phyloP scores from a whole-genome alignment of 495 filamentous ascomycete species.

The Umbilicaria muhlenbergii region DNA sequence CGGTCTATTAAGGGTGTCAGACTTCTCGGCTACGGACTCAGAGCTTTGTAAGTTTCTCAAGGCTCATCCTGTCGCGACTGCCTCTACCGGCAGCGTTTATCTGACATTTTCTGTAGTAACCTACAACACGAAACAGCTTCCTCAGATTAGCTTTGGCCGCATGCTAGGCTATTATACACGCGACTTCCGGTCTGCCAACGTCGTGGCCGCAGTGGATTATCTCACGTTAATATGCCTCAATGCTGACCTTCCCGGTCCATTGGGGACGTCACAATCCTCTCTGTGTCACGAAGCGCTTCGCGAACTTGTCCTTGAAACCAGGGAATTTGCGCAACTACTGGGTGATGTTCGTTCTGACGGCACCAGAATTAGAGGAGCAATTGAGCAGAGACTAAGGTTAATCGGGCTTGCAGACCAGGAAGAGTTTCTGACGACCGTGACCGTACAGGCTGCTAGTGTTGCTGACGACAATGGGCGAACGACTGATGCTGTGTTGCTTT shows the following conservation, averaged over 20 bases:
- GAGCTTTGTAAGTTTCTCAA: conserved; percentile 46
- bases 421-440: conserved; percentile 76
- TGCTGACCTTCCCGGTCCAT: conserved; percentile 56
- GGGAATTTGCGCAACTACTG: conserved; percentile 85
- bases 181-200: conserved; percentile 80
- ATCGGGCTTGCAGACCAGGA: conserved; percentile 64
- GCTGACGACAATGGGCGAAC: conserved; percentile 88
- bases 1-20: conserved; percentile 71
- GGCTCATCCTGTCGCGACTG: background rate
- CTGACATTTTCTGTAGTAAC: conserved; percentile 35
- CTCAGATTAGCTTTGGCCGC: conserved; percentile 86
- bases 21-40: conserved; percentile 49
- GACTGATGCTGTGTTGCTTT: conserved; percentile 84
- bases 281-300: conserved; percentile 87
- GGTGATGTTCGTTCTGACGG: conserved; percentile 81
- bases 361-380: conserved; percentile 61
- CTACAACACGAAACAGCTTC: conserved; percentile 55
- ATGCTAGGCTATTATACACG: conserved; percentile 91
- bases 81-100: background rate
- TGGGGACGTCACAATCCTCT: conserved; percentile 59
- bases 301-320: conserved; percentile 87
- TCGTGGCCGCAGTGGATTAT: conserved; percentile 83
- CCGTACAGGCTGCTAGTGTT: conserved; percentile 71
- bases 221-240: conserved; percentile 87
- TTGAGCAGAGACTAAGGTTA: conserved; percentile 76